These are phyloP conservation scores for Brasenia schreberi DNA, from an alignment of 164 flowering plant species.

Conservation along the genomic window DNA sequence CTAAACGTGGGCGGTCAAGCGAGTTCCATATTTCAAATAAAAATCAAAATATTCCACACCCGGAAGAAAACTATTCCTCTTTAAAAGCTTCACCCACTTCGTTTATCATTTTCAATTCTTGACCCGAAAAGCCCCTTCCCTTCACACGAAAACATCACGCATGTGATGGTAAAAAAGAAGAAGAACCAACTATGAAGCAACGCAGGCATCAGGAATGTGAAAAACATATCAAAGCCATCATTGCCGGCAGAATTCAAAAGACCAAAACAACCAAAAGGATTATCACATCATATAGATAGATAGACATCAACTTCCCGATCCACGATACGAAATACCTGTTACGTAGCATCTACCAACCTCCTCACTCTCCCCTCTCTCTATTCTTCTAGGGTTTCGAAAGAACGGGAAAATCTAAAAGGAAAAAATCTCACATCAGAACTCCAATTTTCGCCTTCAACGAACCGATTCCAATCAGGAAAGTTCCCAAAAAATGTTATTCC, in stretches of 20 bases:
- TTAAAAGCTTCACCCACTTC: too few species aligned
- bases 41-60: too few species aligned
- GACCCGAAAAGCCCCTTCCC: not conserved
- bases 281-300: not conserved
- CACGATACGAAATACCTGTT: not conserved
- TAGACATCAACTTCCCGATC: not conserved
- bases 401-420: not conserved
- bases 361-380: not conserved
- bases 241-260: too few species aligned
- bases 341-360: not conserved
- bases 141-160: not conserved
- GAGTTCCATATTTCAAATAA: not conserved
- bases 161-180: not conserved
- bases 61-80: too few species aligned
- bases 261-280: not conserved
- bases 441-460: not conserved
- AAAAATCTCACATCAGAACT: not conserved
- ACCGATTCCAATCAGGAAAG: not conserved
- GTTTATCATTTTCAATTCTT: too few species aligned
- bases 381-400: not conserved
- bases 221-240: not conserved
- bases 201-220: not conserved
- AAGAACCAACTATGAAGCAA: not conserved
- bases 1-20: not conserved
- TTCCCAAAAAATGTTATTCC: too few species aligned